Evolutionary conservation across 208 protist genomes (phyloP), one percentile per base, ranked within the genome.

Genomic region (Tritrichomonas musculus): DNA sequence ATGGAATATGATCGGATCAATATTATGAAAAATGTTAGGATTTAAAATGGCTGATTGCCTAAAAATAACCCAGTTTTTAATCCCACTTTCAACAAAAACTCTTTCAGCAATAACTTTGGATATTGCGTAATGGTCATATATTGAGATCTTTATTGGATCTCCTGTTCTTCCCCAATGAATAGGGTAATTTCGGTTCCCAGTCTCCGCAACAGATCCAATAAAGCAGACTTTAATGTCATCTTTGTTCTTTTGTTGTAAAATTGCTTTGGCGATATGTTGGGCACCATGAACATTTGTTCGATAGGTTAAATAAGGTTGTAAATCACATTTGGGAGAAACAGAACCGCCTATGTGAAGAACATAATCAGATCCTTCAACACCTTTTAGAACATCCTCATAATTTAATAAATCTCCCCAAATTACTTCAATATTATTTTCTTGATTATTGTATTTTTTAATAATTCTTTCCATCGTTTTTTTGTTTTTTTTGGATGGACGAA

Each of bases 131-230:
- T 82, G 73, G 25, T 82, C 73, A 30, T 50, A 82, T 9, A 82
- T 53, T 0, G 73, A 82, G 5, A 82, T 36, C n/a, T n/a, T n/a
- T n/a, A n/a, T n/a, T n/a, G n/a, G n/a, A n/a, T n/a, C n/a, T n/a
- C n/a, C n/a, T n/a, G n/a, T 50, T 82, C 73, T 47, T 82, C 73
- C 73, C 73, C 73, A 82, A 53, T 82, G 73, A 9, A 82, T 82
- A 53, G 73, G 73, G 20, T 82, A 47, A 36, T 82, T 82, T 8
- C 73, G n/a, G 30, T 82, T 41, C 1, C 73, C 73, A 33, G 73
- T 82, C 50, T 82, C 73, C 3, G 73, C 73, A n/a, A 82, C 73
- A n/a, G n/a, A 53, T 50, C 73, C 73, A n/a, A 82, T 82, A 25
- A 53, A 82, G 20, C 3, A 0, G 50, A 82, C 41, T 82, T 82